A percentile compares a stretch with the other conserved stretches of the same genome.
phyloP scores from a whole-genome alignment of 345 rosid species.

The Luvunga scandens region DNA sequence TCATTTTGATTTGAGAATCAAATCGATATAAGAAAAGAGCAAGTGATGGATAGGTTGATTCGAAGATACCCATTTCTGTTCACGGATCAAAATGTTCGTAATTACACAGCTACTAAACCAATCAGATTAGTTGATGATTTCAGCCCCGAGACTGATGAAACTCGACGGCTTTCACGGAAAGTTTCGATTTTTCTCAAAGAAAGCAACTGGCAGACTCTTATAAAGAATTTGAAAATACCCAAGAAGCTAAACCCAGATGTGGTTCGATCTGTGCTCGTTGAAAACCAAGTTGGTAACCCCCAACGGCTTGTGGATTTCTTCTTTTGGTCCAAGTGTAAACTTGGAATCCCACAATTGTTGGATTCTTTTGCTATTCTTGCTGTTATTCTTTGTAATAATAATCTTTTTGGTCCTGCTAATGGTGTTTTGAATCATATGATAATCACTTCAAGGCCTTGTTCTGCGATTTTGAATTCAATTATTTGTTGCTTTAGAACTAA shows the following conservation, averaged over 20 bases:
- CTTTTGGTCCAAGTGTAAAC: slow-evolving; percentile 22
- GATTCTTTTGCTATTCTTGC: slow-evolving; percentile 25
- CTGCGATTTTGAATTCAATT: slow-evolving; percentile 23
- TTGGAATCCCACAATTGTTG: slow-evolving; percentile 17
- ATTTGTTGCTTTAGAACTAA: slow-evolving; percentile 12
- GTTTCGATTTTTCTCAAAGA: slow-evolving; percentile 19
- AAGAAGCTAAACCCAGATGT: slow-evolving; percentile 28
- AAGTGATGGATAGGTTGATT: slow-evolving; percentile 1
- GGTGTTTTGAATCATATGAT: slow-evolving; percentile 21
- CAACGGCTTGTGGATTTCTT: slow-evolving; percentile 28
- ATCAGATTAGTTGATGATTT: background rate
- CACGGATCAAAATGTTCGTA: background rate
- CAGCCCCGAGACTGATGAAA: background rate
- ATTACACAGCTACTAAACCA: background rate
- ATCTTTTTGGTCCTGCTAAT: slow-evolving; percentile 18
- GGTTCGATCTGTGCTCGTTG: slow-evolving; percentile 26
- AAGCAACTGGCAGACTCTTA: slow-evolving; percentile 26
- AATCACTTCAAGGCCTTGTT: background rate
- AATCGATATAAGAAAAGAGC: background rate
- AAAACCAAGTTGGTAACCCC: slow-evolving; percentile 24
- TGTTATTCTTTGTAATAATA: slow-evolving; percentile 22
- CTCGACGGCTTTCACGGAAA: slow-evolving; percentile 6
- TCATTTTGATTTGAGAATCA: background rate
- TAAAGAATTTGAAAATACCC: slow-evolving; percentile 12
- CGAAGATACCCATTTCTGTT: background rate